Evolutionary conservation across 495 filamentous ascomycete genomes (phyloP).

Genomic region (Trichoderma reesei): DNA sequence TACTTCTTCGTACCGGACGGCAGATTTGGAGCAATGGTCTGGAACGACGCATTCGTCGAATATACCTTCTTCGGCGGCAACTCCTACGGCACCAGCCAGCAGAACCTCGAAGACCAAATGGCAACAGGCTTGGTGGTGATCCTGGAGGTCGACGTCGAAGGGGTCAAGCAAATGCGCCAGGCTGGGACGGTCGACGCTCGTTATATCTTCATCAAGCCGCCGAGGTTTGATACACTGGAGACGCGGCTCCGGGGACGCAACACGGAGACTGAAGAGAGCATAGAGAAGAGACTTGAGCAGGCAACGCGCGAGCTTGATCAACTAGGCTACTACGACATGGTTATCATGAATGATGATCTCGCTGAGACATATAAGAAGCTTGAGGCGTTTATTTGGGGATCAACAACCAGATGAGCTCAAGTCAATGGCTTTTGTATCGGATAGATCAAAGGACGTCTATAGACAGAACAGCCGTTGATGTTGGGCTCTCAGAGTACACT

Average conservation of each 20-base stretch:
- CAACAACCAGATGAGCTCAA: no score
- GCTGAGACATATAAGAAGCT: conserved; percentile 12
- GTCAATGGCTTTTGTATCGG: no score
- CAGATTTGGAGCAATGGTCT: conserved; percentile 14
- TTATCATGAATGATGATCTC: conserved; percentile 16
- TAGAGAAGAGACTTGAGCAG: conserved; percentile 14
- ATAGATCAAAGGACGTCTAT: no score
- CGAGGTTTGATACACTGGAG: conserved; percentile 15
- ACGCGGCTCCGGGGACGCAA: conserved; percentile 13
- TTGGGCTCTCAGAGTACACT: no score
- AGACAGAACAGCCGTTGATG: no score
- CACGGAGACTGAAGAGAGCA: conserved; percentile 15
- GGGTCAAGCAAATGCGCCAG: conserved; percentile 15
- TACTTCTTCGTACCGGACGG: no score
- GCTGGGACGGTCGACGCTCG: no score
- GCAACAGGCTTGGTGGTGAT: conserved; percentile 36
- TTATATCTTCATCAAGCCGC: conserved; percentile 10
- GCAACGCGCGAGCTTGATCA: conserved; percentile 16
- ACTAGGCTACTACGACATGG: conserved; percentile 14
- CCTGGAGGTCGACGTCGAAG: conserved; percentile 21
- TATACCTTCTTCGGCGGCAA: conserved; percentile 56
- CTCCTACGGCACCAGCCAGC: conserved; percentile 53
- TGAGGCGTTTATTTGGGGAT: no score
- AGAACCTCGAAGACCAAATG: conserved; percentile 46
- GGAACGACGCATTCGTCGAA: conserved; percentile 51